Percentiles rank a stretch among this genome's conserved stretches.
Conservation (phyloP, 805 yeast species). For the Groenewaldozyma salmanticensis region DNA sequence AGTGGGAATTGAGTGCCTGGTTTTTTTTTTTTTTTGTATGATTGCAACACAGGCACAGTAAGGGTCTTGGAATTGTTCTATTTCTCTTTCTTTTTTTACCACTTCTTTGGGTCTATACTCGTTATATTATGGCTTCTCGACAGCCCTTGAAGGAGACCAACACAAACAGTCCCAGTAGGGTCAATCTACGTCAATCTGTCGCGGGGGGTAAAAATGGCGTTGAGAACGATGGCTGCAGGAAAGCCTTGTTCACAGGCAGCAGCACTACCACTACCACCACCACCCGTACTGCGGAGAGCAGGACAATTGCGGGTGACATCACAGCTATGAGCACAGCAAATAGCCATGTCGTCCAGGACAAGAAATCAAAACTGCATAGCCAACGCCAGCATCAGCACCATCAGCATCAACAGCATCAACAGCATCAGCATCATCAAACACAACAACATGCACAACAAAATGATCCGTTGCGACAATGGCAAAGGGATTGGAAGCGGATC, state of each 20-base stretch:
- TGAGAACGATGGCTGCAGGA: background rate
- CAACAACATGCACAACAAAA: background rate
- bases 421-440: background rate
- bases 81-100: too few species aligned
- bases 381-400: constrained; percentile 3
- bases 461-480: constrained; percentile 37
- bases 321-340: too few species aligned
- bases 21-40: too few species aligned
- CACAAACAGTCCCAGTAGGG: constrained; percentile 1
- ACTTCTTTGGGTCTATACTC: too few species aligned
- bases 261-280: background rate
- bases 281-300: background rate
- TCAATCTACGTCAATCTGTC: too few species aligned
- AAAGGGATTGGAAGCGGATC: constrained; percentile 51
- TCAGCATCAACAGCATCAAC: too few species aligned
- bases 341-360: background rate
- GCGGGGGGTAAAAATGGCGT: background rate
- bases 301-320: too few species aligned
- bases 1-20: too few species aligned
- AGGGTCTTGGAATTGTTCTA: too few species aligned
- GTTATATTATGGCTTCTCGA: constrained; percentile 3
- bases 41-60: too few species aligned
- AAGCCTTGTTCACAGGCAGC: background rate
- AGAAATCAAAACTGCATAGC: background rate
- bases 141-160: constrained; percentile 9